A percentile compares a stretch with the other conserved stretches of the same genome.
phyloP scores from a whole-genome alignment of 768 basidiomycete genomes.

The Podaxis sp. region DNA sequence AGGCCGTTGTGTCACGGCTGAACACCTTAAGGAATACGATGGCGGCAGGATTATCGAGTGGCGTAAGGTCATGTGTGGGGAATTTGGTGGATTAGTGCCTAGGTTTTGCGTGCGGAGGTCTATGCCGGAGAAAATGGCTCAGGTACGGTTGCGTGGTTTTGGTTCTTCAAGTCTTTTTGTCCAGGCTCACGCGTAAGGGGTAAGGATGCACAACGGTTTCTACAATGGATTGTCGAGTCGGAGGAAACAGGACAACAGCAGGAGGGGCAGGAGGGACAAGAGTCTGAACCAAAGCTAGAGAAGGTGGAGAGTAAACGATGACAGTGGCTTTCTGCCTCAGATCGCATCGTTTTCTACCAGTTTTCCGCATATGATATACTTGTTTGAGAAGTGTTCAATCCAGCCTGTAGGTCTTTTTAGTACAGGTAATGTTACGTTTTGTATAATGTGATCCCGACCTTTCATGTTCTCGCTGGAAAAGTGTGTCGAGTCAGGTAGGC shows the following conservation, averaged over 20 bases:
- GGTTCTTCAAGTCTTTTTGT: not conserved
- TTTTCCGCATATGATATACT: slow-evolving; percentile 87
- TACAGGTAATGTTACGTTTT: slow-evolving; percentile 6
- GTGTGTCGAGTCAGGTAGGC: slow-evolving; percentile 7
- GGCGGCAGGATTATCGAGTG: slow-evolving; percentile 48
- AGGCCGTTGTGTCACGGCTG: slow-evolving; percentile 52
- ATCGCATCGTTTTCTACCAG: slow-evolving; percentile 75
- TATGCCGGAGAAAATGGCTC: slow-evolving; percentile 45
- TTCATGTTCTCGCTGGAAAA: slow-evolving; percentile 82
- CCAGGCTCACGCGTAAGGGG: not conserved
- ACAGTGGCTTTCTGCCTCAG: slow-evolving; percentile 17
- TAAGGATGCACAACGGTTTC: slow-evolving; percentile 9
- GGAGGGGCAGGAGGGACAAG: slow-evolving; percentile 9
- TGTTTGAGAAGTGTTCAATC: slow-evolving; percentile 91
- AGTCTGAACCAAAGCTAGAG: slow-evolving; percentile 8
- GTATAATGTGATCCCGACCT: slow-evolving; percentile 37
- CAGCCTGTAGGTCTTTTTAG: slow-evolving; percentile 49
- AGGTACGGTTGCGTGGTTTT: slow-evolving; percentile 28
- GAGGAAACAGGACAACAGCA: not conserved
- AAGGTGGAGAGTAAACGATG: slow-evolving; percentile 5
- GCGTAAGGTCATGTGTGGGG: slow-evolving; percentile 56
- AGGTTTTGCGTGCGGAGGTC: slow-evolving; percentile 41
- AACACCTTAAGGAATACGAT: slow-evolving; percentile 47
- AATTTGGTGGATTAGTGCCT: slow-evolving; percentile 52
- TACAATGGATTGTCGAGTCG: slow-evolving; percentile 4